Conservation (phyloP, 768 basidiomycete species). For the Lactarius deliciosus region DNA sequence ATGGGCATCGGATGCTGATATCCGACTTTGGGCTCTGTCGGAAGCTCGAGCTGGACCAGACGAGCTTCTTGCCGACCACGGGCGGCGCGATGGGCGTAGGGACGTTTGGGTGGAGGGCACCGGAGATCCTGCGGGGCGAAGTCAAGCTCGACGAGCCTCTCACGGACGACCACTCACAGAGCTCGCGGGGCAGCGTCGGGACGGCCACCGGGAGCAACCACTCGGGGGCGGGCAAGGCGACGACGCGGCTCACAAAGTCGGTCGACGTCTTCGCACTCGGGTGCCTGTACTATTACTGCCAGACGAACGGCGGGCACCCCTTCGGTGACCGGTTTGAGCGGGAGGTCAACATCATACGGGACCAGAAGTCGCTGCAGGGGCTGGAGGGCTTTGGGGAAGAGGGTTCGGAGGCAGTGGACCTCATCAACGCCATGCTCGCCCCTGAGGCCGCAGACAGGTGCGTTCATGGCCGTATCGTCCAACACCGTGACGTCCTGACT, state of each 20-base stretch:
- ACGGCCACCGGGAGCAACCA: conserved; percentile 44
- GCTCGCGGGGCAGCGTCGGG: conserved; percentile 62
- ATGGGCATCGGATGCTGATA: conserved; percentile 77
- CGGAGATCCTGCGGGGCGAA: conserved; percentile 91
- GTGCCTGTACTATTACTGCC: conserved; percentile 90
- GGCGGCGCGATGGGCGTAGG: conserved; percentile 89
- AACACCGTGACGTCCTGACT: neutral
- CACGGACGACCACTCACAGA: conserved; percentile 62
- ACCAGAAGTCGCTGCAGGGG: conserved; percentile 65
- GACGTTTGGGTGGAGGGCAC: conserved; percentile 96
- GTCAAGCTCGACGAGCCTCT: conserved; percentile 84
- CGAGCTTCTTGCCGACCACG: conserved; percentile 90
- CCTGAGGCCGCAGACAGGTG: conserved; percentile 75
- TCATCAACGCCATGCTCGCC: conserved; percentile 78
- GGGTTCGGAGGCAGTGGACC: conserved; percentile 82
- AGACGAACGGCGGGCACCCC: conserved; percentile 90
- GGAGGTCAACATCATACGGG: conserved; percentile 90
- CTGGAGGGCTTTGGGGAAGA: conserved; percentile 88
- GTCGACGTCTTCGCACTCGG: conserved; percentile 97
- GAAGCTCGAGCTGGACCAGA: conserved; percentile 93
- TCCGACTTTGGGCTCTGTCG: conserved; percentile 98
- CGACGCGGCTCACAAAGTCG: conserved; percentile 79
- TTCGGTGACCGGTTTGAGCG: conserved; percentile 92
- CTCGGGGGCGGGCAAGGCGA: conserved; percentile 46
- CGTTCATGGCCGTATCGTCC: conserved; percentile 16